These are phyloP conservation scores for Boletellus dicymbophilus DNA, from an alignment of 1,284 basidiomycete genomes.

Conservation along the genomic window DNA sequence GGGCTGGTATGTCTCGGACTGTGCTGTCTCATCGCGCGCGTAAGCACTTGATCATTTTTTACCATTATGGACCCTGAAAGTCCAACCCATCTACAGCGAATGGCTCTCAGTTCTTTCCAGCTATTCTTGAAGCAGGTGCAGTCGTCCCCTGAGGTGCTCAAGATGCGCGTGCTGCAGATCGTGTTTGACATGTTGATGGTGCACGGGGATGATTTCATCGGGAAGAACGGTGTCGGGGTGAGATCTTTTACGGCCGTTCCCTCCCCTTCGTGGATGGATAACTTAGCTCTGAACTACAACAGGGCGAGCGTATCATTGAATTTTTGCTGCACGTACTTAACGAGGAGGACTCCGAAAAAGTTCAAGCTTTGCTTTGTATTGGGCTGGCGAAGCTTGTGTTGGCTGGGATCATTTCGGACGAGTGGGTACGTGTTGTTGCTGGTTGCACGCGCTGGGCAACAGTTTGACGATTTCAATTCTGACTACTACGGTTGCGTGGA, in stretches of 20 bases:
- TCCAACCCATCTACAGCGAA: conserved; percentile 69
- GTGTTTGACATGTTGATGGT: conserved; percentile 93
- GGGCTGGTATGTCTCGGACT: conserved; percentile 87
- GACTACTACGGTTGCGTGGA: too few relatives aligned
- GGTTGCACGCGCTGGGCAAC: too few relatives aligned
- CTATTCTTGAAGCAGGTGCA: conserved; percentile 89
- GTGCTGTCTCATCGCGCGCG: conserved; percentile 88
- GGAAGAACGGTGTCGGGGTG: conserved; percentile 54
- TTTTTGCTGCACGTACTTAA: conserved; percentile 80
- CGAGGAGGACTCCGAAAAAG: conserved; percentile 71
- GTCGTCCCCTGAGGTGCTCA: conserved; percentile 75
- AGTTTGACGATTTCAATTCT: too few relatives aligned
- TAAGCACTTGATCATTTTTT: too few relatives aligned
- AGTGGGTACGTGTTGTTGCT: conserved; percentile 49
- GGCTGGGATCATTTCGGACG: conserved; percentile 79
- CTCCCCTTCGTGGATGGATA: background rate
- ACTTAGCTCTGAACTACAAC: background rate
- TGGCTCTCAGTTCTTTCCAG: conserved; percentile 91
- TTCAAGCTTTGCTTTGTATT: conserved; percentile 80
- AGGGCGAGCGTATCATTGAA: conserved; percentile 73
- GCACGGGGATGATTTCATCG: conserved; percentile 80
- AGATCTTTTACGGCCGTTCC: background rate
- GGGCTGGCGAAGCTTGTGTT: conserved; percentile 92
- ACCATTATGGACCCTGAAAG: too few relatives aligned
- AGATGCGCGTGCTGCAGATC: conserved; percentile 81